Percentiles rank a stretch among this genome's conserved stretches.
Conservation (phyloP, 495 filamentous ascomycete genomes). For the Hypoxylon rickii region DNA sequence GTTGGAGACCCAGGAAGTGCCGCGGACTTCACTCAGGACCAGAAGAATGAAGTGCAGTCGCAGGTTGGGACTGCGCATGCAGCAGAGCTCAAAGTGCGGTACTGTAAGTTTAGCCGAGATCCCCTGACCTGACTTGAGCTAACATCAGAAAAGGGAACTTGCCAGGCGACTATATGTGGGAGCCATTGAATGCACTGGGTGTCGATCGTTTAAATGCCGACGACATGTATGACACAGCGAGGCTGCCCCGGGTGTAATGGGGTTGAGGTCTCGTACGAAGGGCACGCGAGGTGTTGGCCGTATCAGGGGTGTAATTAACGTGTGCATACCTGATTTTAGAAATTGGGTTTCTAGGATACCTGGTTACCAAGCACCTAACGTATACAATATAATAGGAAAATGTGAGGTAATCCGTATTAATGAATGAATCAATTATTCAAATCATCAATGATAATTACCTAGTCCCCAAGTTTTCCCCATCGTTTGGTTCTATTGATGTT, state of each 20-base stretch:
- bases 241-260: slow-evolving; percentile 27
- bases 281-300: too few relatives aligned
- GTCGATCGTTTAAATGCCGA: slow-evolving; percentile 73
- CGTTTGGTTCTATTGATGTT: too few relatives aligned
- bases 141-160: slow-evolving; percentile 40
- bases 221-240: slow-evolving; percentile 56
- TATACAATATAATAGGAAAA: too few relatives aligned
- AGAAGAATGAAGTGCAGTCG: slow-evolving; percentile 59
- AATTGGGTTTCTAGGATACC: too few relatives aligned
- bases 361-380: too few relatives aligned
- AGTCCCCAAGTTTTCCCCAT: too few relatives aligned
- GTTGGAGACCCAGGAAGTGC: slow-evolving; percentile 35
- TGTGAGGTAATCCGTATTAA: too few relatives aligned
- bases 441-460: too few relatives aligned
- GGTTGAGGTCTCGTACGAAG: too few relatives aligned
- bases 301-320: too few relatives aligned
- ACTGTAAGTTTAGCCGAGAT: slow-evolving; percentile 61
- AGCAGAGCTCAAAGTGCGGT: slow-evolving; percentile 69
- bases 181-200: slow-evolving; percentile 64
- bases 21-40: slow-evolving; percentile 46
- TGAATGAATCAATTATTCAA: too few relatives aligned
- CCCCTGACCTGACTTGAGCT: slow-evolving; percentile 56
- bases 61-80: slow-evolving; percentile 66
- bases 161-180: slow-evolving; percentile 72
- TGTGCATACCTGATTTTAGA: too few relatives aligned